phyloP scores from a whole-genome alignment of 257 asterid genomes.

The Craterostigma plantagineum region DNA sequence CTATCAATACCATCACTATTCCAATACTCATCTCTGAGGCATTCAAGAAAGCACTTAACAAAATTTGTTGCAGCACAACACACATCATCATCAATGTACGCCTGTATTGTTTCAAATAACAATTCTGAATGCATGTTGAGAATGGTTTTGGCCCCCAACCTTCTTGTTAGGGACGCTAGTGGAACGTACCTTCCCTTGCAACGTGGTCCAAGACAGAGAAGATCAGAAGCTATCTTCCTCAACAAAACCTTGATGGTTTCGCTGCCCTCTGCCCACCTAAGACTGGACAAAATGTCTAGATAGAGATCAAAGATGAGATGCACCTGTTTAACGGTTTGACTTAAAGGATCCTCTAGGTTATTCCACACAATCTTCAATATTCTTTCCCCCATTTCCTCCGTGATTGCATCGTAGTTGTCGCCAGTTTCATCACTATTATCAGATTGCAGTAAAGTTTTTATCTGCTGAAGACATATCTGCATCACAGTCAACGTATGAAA shows the following conservation, averaged over 20 bases:
- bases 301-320: constrained; percentile 87
- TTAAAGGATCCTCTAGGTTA: constrained; percentile 93
- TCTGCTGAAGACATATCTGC: constrained; percentile 96
- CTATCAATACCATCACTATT: constrained; percentile 54
- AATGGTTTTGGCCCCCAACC: constrained; percentile 68
- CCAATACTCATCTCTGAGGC: constrained; percentile 85
- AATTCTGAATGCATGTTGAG: constrained; percentile 53
- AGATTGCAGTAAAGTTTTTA: constrained; percentile 49
- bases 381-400: constrained; percentile 64
- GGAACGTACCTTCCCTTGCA: constrained; percentile 93
- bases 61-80: constrained; percentile 86
- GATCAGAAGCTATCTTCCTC: constrained; percentile 61
- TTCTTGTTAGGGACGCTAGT: constrained; percentile 66
- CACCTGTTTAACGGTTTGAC: constrained; percentile 92
- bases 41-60: constrained; percentile 78
- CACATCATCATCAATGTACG: constrained; percentile 76
- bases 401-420: constrained; percentile 31
- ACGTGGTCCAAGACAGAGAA: constrained; percentile 73
- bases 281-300: constrained; percentile 57
- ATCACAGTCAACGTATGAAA: constrained; percentile 84
- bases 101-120: constrained; percentile 52
- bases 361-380: constrained; percentile 73
- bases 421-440: constrained; percentile 9
- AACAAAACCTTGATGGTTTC: constrained; percentile 39
- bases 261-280: constrained; percentile 46